These are phyloP conservation scores for Pseudogymnoascus sp. DNA, from an alignment of 2,329 filamentous ascomycete genomes.

Conservation along the genomic window DNA sequence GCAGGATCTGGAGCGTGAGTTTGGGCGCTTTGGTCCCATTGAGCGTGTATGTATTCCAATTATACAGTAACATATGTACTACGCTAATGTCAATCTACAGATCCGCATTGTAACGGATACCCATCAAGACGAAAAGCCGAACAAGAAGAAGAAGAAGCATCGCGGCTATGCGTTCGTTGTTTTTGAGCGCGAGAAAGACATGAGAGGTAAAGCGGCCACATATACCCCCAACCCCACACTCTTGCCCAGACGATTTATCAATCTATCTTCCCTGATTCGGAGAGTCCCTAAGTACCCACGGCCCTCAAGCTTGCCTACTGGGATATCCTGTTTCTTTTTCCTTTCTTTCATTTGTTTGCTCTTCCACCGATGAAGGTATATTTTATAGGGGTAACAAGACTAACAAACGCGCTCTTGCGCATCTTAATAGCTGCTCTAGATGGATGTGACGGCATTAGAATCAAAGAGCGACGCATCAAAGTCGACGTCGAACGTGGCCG, in stretches of 20 bases:
- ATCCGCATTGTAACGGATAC: constrained; percentile 83
- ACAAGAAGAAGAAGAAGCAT: constrained; percentile 75
- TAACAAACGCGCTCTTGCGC: constrained; percentile 59
- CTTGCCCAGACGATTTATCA: constrained; percentile 16
- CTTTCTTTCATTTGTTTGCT: constrained; percentile 19
- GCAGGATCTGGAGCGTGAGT: constrained; percentile 86
- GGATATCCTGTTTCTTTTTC: constrained; percentile 24
- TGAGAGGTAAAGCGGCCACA: constrained; percentile 79
- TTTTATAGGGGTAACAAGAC: constrained; percentile 54
- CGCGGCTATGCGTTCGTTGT: constrained; percentile 94
- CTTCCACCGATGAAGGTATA: constrained; percentile 35
- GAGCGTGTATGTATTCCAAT: constrained; percentile 60
- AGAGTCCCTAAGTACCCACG: constrained; percentile 27
- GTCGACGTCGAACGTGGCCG: constrained; percentile 95
- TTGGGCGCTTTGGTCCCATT: constrained; percentile 87
- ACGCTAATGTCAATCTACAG: constrained; percentile 37
- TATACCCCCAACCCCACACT: constrained; percentile 31
- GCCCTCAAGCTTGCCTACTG: constrained; percentile 32
- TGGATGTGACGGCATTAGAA: constrained; percentile 75
- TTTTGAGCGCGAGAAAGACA: constrained; percentile 94
- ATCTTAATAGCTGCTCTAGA: constrained; percentile 78
- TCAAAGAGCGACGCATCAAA: constrained; percentile 85
- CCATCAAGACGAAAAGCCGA: constrained; percentile 59
- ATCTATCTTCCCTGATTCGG: constrained; percentile 33
- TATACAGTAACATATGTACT: background rate